Evolutionary conservation across 352 stramenopile species (phyloP).

Genomic region (Globisporangium camurandrum): DNA sequence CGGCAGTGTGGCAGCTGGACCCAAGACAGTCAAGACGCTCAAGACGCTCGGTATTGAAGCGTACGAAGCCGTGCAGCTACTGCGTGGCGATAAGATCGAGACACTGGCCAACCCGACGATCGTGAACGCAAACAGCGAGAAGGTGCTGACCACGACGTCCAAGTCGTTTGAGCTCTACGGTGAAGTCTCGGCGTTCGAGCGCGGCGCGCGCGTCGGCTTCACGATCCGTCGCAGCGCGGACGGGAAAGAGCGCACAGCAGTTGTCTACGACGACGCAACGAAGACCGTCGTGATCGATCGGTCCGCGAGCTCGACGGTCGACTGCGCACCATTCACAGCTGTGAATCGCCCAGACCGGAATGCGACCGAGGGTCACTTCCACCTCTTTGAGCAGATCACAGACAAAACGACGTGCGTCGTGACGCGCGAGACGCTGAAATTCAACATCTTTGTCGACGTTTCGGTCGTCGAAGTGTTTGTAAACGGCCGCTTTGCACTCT

Average conservation of each 20-base stretch:
- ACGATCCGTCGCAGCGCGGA: constrained; percentile 37
- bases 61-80: constrained; percentile 6
- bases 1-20: too few relatives aligned
- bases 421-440: too few relatives aligned
- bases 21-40: too few relatives aligned
- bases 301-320: constrained; percentile 32
- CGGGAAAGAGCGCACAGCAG: constrained; percentile 40
- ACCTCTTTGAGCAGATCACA: too few relatives aligned
- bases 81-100: constrained; percentile 7
- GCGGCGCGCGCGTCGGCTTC: constrained; percentile 48
- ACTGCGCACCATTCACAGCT: too few relatives aligned
- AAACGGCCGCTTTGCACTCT: constrained; percentile 59
- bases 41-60: constrained; percentile 11
- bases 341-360: too few relatives aligned
- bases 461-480: constrained; percentile 67
- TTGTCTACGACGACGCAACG: constrained; percentile 53
- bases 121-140: too few relatives aligned
- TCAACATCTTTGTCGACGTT: constrained; percentile 64
- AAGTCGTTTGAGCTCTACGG: constrained; percentile 41
- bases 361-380: too few relatives aligned
- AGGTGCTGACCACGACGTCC: too few relatives aligned
- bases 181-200: constrained; percentile 43
- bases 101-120: too few relatives aligned
- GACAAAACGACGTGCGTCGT: too few relatives aligned
- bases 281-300: constrained; percentile 60